Conservation (phyloP, 2,329 filamentous ascomycete genomes). For the Paracoccidioides lutzii region DNA sequence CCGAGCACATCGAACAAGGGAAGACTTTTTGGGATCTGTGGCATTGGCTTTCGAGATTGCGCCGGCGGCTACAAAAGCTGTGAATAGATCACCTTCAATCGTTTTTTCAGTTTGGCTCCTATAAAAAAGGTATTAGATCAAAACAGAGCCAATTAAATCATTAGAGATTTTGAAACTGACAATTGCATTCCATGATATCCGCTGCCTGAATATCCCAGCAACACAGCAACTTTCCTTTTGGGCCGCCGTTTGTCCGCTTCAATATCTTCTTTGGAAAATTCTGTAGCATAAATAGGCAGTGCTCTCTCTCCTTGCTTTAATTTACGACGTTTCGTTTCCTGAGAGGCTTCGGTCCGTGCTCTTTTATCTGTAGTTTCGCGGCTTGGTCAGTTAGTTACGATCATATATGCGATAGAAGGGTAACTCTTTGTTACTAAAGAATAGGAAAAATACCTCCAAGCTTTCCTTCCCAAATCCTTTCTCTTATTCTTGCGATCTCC, state of each 20-base stretch:
- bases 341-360: conserved; percentile 37
- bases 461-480: conserved; percentile 52
- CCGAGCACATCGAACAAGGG: conserved; percentile 80
- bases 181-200: conserved; percentile 98
- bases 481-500: conserved; percentile 42
- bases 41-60: conserved; percentile 96
- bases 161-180: conserved; percentile 17
- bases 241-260: conserved; percentile 73
- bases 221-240: conserved; percentile 90
- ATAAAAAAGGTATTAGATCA: conserved; percentile 3
- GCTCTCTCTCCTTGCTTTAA: conserved; percentile 34
- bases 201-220: conserved; percentile 91
- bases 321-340: conserved; percentile 44
- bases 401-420: conserved; percentile 9
- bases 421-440: not conserved
- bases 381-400: conserved; percentile 41
- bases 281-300: conserved; percentile 41
- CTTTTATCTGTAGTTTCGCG: conserved; percentile 41
- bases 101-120: conserved; percentile 60
- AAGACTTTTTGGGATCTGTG: conserved; percentile 91
- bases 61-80: conserved; percentile 76
- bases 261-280: conserved; percentile 68
- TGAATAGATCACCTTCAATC: conserved; percentile 90
- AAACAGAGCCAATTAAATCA: not conserved
- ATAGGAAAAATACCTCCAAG: conserved; percentile 42